Percentiles rank a stretch among this genome's conserved stretches.
These are phyloP conservation scores for Hypsizygus marmoreus DNA, from an alignment of 768 basidiomycete genomes.

Conservation along the genomic window DNA sequence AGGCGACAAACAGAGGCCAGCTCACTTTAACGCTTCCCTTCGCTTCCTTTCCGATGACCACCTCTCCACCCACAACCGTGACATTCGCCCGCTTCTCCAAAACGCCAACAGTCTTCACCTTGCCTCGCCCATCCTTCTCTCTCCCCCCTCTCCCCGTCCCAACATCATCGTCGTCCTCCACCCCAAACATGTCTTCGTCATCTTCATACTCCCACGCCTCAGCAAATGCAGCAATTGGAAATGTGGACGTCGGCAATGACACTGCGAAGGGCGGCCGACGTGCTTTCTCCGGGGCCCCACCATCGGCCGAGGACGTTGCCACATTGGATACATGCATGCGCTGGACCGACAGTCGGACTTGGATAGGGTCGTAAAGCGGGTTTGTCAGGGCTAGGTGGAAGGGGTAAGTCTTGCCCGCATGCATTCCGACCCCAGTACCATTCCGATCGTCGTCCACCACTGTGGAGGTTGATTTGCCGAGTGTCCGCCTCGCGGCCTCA, in stretches of 20 bases:
- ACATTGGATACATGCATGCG: slow-evolving; percentile 56
- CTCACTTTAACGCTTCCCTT: slow-evolving; percentile 78
- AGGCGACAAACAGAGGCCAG: slow-evolving; percentile 4
- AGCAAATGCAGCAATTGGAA: slow-evolving; percentile 86
- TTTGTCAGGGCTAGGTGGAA: slow-evolving; percentile 94
- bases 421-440: slow-evolving; percentile 43
- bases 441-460: slow-evolving; percentile 41
- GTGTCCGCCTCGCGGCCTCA: slow-evolving; percentile 43
- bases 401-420: slow-evolving; percentile 79
- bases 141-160: slow-evolving; percentile 35
- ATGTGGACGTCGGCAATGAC: slow-evolving; percentile 73
- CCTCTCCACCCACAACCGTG: slow-evolving; percentile 86
- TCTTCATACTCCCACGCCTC: slow-evolving; percentile 99
- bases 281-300: slow-evolving; percentile 50
- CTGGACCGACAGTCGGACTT: slow-evolving; percentile 83
- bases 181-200: slow-evolving; percentile 88
- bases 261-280: slow-evolving; percentile 77
- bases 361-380: slow-evolving; percentile 94
- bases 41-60: slow-evolving; percentile 81
- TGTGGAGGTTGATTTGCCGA: slow-evolving; percentile 41
- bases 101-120: slow-evolving; percentile 69
- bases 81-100: slow-evolving; percentile 89
- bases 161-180: slow-evolving; percentile 56
- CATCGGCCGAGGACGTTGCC: slow-evolving; percentile 34
- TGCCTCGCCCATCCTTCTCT: slow-evolving; percentile 49